Percentiles rank a stretch among this genome's conserved stretches.
These are phyloP conservation scores for Inonotus hispidus DNA, from an alignment of 1,284 basidiomycete genomes.

Conservation along the genomic window DNA sequence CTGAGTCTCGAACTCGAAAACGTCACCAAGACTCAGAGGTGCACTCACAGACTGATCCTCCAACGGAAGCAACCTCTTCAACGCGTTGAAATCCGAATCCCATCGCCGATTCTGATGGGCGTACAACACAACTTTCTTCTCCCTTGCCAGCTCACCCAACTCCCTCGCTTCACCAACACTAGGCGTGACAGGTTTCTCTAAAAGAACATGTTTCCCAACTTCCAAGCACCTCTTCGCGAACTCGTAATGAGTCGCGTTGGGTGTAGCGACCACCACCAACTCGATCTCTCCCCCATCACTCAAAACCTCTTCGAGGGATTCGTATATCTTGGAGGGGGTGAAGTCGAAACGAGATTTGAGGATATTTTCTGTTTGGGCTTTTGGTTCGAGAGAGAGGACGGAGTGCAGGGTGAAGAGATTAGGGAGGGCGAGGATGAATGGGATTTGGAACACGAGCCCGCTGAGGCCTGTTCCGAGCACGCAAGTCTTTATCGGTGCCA, in stretches of 20 bases:
- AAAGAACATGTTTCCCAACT: constrained; percentile 77
- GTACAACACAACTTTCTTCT: constrained; percentile 64
- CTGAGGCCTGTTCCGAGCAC: constrained; percentile 76
- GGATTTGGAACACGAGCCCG: constrained; percentile 73
- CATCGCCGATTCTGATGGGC: constrained; percentile 81
- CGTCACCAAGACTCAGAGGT: constrained; percentile 50
- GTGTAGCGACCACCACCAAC: constrained; percentile 69
- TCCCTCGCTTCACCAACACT: constrained; percentile 62
- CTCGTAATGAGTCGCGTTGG: constrained; percentile 75
- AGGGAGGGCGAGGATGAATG: constrained; percentile 72
- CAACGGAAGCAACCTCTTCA: constrained; percentile 67
- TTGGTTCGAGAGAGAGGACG: too few species aligned
- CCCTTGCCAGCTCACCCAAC: constrained; percentile 59
- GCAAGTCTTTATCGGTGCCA: constrained; percentile 58
- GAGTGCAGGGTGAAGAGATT: constrained; percentile 67
- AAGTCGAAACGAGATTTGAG: constrained; percentile 55
- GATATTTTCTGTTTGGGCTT: constrained; percentile 56
- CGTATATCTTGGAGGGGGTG: constrained; percentile 50
- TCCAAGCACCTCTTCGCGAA: constrained; percentile 61
- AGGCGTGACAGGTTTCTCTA: constrained; percentile 81
- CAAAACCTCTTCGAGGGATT: constrained; percentile 50
- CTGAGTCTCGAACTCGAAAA: constrained; percentile 74
- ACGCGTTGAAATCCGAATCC: constrained; percentile 79
- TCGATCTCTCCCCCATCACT: constrained; percentile 58
- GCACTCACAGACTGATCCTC: constrained; percentile 44